Percentiles rank a stretch among this genome's conserved stretches.
phyloP scores from a whole-genome alignment of 106 monocot genomes.

The Dendrobium chrysotoxum region DNA sequence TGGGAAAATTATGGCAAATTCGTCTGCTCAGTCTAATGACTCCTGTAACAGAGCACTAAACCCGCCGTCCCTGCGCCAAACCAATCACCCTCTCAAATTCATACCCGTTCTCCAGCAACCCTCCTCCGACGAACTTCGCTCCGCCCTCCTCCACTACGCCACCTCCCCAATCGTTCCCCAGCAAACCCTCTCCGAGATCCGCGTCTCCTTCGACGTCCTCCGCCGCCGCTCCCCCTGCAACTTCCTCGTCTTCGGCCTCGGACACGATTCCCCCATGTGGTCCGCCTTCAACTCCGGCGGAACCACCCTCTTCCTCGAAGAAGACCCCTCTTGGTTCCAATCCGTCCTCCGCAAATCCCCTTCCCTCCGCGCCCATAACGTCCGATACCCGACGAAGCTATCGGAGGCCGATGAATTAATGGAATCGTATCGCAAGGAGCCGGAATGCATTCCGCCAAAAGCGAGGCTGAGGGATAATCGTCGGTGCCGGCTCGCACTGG shows the following conservation, averaged over 20 bases:
- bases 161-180: conserved; percentile 43
- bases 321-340: conserved; percentile 56
- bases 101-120: background rate
- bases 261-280: conserved; percentile 75
- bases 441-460: conserved; percentile 29
- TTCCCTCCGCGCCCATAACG: conserved; percentile 30
- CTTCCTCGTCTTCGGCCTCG: conserved; percentile 89
- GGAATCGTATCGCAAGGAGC: conserved; percentile 19
- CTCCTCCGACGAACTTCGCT: conserved; percentile 17
- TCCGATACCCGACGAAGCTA: conserved; percentile 50
- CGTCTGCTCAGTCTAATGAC: background rate
- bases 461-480: conserved; percentile 29
- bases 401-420: conserved; percentile 35
- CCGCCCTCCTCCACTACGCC: conserved; percentile 58
- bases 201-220: conserved; percentile 51
- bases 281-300: conserved; percentile 67
- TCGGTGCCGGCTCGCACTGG: conserved; percentile 45
- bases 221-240: conserved; percentile 50
- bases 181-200: conserved; percentile 59
- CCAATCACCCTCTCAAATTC: background rate
- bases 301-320: conserved; percentile 80
- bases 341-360: conserved; percentile 24
- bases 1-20: background rate
- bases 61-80: background rate
- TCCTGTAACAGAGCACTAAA: background rate